Evolutionary conservation across 2,329 filamentous ascomycete species (phyloP).

Genomic region (Arthrobotrys sphaeroides): DNA sequence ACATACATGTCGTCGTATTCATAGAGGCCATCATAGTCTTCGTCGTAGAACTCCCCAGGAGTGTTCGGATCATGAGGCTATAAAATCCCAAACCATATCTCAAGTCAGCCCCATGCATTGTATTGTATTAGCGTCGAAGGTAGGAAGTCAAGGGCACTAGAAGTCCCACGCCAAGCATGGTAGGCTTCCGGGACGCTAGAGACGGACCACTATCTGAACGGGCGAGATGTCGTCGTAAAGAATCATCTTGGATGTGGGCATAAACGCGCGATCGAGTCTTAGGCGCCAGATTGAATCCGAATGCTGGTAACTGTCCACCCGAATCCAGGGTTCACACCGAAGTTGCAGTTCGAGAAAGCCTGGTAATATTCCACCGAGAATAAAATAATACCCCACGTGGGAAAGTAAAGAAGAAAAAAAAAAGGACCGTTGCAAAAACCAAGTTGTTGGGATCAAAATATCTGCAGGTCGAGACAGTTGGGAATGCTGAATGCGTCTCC

Average conservation of each 20-base stretch:
- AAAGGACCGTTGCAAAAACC: neutral
- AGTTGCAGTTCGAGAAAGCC: neutral
- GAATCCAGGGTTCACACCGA: slow-evolving; percentile 6
- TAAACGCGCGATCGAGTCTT: slow-evolving; percentile 11
- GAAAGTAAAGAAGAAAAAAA: too few species aligned
- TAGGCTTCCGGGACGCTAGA: neutral
- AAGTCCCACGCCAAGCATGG: neutral
- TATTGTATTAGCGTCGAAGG: neutral
- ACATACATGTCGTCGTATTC: slow-evolving; percentile 46
- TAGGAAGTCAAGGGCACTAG: neutral
- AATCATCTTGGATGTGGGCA: slow-evolving; percentile 24
- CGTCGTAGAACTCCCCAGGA: slow-evolving; percentile 19
- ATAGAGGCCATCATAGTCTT: slow-evolving; percentile 41
- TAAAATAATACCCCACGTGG: slow-evolving; percentile 17
- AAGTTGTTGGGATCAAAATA: slow-evolving; percentile 20
- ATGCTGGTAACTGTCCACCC: neutral
- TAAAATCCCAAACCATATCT: neutral
- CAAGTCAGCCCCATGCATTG: neutral
- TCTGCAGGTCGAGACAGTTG: slow-evolving; percentile 7
- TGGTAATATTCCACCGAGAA: neutral
- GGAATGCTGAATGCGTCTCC: slow-evolving; percentile 13
- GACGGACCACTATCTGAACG: slow-evolving; percentile 19
- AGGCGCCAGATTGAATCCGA: slow-evolving; percentile 1
- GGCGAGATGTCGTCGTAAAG: slow-evolving; percentile 20
- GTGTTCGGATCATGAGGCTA: slow-evolving; percentile 13